Evolutionary conservation across 2,329 filamentous ascomycete genomes (phyloP).

Genomic region (Trichoderma sp.): DNA sequence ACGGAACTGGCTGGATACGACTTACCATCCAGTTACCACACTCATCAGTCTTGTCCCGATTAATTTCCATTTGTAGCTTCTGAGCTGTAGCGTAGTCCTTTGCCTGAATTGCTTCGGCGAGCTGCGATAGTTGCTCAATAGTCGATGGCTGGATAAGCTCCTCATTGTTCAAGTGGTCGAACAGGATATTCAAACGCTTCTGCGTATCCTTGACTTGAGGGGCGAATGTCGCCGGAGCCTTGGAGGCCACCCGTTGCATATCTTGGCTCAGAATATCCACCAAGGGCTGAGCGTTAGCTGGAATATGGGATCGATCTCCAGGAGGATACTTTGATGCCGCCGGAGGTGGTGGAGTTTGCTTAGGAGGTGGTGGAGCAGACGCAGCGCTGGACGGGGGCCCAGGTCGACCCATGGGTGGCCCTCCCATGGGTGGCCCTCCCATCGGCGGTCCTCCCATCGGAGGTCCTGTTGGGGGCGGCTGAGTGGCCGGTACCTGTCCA

Average conservation of each 20-base stretch:
- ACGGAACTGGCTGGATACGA: conserved; percentile 30
- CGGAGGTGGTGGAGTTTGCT: conserved; percentile 54
- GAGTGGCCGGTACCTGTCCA: conserved; percentile 49
- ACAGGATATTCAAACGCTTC: conserved; percentile 89
- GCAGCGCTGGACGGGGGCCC: conserved; percentile 39
- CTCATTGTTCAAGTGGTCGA: conserved; percentile 96
- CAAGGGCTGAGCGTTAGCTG: conserved; percentile 72
- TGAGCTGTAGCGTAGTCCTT: conserved; percentile 72
- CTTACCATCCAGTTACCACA: conserved; percentile 88
- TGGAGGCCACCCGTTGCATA: conserved; percentile 84
- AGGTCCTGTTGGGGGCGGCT: conserved; percentile 42
- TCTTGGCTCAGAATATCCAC: conserved; percentile 81
- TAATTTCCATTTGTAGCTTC: conserved; percentile 73
- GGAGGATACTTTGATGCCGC: conserved; percentile 70
- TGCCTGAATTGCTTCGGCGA: conserved; percentile 67
- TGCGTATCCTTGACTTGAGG: conserved; percentile 91
- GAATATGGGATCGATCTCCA: conserved; percentile 90
- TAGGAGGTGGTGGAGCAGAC: conserved; percentile 52
- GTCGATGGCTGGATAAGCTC: conserved; percentile 84
- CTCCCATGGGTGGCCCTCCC: conserved; percentile 28
- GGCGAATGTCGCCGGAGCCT: conserved; percentile 84
- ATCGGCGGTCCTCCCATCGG: conserved; percentile 42
- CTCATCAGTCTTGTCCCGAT: conserved; percentile 76
- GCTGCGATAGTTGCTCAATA: conserved; percentile 65
- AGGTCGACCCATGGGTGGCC: conserved; percentile 40